Evolutionary conservation across 495 filamentous ascomycete genomes (phyloP).

Genomic region (Xylaria scruposa): DNA sequence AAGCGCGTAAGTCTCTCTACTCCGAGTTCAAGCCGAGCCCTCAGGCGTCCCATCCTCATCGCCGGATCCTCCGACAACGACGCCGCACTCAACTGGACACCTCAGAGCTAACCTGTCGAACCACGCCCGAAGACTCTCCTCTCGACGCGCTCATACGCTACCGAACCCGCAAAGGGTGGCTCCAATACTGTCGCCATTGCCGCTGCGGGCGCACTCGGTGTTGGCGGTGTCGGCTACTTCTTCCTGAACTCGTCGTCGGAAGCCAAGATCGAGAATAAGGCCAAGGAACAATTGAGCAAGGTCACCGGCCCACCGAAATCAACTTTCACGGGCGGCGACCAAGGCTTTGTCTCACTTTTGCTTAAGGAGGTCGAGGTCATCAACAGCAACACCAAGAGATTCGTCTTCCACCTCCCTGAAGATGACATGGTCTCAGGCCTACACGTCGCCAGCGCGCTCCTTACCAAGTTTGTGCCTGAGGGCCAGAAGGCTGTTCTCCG

Average conservation of each 20-base stretch:
- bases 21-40: conserved; percentile 10
- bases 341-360: conserved; percentile 82
- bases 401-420: conserved; percentile 85
- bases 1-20: conserved; percentile 46
- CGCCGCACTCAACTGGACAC: conserved; percentile 19
- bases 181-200: conserved; percentile 54
- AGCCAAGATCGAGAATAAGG: conserved; percentile 57
- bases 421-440: conserved; percentile 83
- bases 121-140: conserved; percentile 40
- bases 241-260: conserved; percentile 54
- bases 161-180: conserved; percentile 49
- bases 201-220: conserved; percentile 43
- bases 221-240: conserved; percentile 59
- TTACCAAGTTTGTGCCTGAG: conserved; percentile 84
- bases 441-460: conserved; percentile 77
- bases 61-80: conserved; percentile 3
- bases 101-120: conserved; percentile 30
- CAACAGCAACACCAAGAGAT: conserved; percentile 88
- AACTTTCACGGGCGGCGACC: conserved; percentile 82
- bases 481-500: conserved; percentile 84
- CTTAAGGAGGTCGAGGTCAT: conserved; percentile 77
- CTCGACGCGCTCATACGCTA: conserved; percentile 59
- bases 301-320: conserved; percentile 48
- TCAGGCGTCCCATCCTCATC: neutral
- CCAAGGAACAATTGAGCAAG: conserved; percentile 46